Conservation (phyloP, 2,329 filamentous ascomycete species). For the Colletotrichum nymphaeae region DNA sequence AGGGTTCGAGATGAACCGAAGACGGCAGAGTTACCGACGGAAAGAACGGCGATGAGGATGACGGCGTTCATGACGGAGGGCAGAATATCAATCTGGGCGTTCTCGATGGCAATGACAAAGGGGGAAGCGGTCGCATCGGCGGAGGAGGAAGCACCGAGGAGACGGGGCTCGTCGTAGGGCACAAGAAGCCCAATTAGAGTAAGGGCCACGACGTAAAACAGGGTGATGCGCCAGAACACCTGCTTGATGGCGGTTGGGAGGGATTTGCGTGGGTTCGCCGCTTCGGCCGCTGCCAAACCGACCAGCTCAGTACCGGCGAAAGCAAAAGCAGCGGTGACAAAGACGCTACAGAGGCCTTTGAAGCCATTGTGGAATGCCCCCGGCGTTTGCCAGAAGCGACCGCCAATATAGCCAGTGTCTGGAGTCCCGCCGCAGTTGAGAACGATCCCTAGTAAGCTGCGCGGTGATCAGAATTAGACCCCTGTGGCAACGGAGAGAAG, state of each 20-base stretch:
- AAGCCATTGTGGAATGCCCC: slow-evolving; percentile 89
- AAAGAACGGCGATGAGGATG: slow-evolving; percentile 89
- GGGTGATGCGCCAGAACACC: slow-evolving; percentile 92
- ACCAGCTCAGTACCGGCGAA: slow-evolving; percentile 83
- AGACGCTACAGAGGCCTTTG: slow-evolving; percentile 83
- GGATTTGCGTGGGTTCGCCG: slow-evolving; percentile 82
- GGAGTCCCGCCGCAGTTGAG: slow-evolving; percentile 86
- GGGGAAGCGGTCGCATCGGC: slow-evolving; percentile 79
- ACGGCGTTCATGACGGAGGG: slow-evolving; percentile 95
- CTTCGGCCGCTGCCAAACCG: slow-evolving; percentile 81
- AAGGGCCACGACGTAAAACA: slow-evolving; percentile 90
- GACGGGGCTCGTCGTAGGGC: slow-evolving; percentile 73
- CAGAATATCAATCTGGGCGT: slow-evolving; percentile 83
- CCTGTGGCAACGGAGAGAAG: not conserved
- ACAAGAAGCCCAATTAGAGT: slow-evolving; percentile 86
- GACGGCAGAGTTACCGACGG: slow-evolving; percentile 90
- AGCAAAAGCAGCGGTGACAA: slow-evolving; percentile 81
- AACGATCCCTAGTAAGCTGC: slow-evolving; percentile 83
- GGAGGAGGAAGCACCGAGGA: slow-evolving; percentile 65
- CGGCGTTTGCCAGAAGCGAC: slow-evolving; percentile 78
- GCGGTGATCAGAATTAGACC: slow-evolving; percentile 36
- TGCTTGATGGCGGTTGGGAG: slow-evolving; percentile 91
- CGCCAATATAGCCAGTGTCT: slow-evolving; percentile 82
- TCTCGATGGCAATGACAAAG: slow-evolving; percentile 91
- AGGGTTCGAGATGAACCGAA: slow-evolving; percentile 93